Percentiles rank a stretch among this genome's conserved stretches.
These are phyloP conservation scores for Spongispora temasekensis DNA, from an alignment of 1,284 basidiomycete genomes.

Conservation along the genomic window DNA sequence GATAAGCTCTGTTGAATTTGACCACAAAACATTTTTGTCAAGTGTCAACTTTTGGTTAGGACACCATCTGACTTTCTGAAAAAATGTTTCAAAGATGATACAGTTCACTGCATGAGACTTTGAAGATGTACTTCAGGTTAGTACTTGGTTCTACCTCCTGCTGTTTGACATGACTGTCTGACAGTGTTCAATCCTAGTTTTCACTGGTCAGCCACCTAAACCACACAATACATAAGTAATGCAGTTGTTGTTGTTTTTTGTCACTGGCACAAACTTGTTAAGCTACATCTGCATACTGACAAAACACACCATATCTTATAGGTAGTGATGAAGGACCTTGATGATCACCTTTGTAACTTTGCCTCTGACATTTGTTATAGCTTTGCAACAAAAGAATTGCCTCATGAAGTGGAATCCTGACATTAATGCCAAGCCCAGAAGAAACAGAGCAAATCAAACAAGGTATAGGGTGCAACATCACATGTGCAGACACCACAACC, in stretches of 20 bases:
- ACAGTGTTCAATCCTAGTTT: conserved; percentile 16
- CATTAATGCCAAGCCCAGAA: neutral
- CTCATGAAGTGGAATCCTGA: neutral
- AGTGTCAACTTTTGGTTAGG: neutral
- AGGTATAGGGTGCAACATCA: neutral
- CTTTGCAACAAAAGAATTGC: neutral
- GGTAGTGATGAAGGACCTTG: neutral
- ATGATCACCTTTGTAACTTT: neutral
- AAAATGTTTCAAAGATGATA: neutral
- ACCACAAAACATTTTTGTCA: neutral
- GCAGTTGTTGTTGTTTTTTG: conserved; percentile 9
- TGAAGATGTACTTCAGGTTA: neutral
- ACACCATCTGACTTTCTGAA: neutral
- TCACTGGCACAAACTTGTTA: conserved; percentile 19
- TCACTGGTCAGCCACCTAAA: conserved; percentile 13
- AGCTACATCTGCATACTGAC: conserved; percentile 18
- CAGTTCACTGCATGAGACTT: neutral
- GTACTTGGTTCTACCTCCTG: neutral
- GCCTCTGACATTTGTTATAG: neutral
- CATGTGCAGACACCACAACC: neutral
- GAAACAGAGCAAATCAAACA: neutral
- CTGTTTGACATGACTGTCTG: neutral
- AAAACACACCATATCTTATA: conserved; percentile 7
- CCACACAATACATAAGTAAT: neutral
- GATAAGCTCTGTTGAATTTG: neutral